Evolutionary conservation across 768 basidiomycete species (phyloP), one percentile per base, ranked within the genome.

Genomic region (Amanita rimosa): DNA sequence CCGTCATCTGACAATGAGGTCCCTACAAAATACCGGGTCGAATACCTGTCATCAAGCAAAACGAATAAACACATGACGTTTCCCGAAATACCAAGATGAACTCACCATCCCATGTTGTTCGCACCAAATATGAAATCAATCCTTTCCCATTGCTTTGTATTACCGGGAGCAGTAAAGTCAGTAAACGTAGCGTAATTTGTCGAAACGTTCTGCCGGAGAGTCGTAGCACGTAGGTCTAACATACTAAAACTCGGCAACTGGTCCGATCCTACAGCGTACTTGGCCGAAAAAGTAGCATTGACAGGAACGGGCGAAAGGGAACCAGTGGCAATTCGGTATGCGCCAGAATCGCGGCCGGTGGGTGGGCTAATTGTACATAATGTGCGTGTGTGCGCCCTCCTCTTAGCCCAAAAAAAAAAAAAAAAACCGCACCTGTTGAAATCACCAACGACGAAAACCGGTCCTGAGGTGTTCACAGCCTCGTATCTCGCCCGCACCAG

Each of bases 61-160:
- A 27, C 4, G 10, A 16, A 6, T 22, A 24, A 46, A 10, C 10
- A 16, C 6, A 14, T 8, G 11, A 8, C 14, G n/a, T 1, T n/a
- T n/a, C 14, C 27, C n/a, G 7, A n/a, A 17, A 24, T 24, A 24
- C 2, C 22, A 5, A 3, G 22, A 24, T 38, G 34, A 21, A 49
- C 73, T 55, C 58, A 74, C 70, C 75, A 74, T 46, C 64, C 64
- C 4, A 64, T 54, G 44, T 67, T 73, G 42, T 62, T 73, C 6
- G 70, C 71, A n/a, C 74, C 76, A 46, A 75, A 71, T 1, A 76
- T 60, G 53, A 77, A 78, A 53, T 78, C 76, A 50, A 79, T 77
- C 44, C 74, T 62, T 31, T 60, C 52, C 60, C 63, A 73, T 13
- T 52, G 35, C 6, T 59, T 55, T 2, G 67, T 62, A 43, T 72